Evolutionary conservation across 495 filamentous ascomycete species (phyloP).

Genomic region (Tuber magnatum): DNA sequence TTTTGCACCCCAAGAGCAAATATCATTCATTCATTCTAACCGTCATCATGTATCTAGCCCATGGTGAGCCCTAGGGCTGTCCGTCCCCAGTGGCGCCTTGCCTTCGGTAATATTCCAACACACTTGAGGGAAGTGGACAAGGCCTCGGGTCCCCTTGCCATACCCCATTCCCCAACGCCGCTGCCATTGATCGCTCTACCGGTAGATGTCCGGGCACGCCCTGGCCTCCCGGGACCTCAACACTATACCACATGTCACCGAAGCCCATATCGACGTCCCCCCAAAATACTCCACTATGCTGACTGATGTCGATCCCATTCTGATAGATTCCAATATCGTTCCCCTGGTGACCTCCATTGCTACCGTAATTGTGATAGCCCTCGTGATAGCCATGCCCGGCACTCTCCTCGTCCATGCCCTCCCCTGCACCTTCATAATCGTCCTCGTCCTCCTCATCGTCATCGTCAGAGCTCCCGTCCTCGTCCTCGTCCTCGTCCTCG

Average conservation of each 20-base stretch:
- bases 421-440: too few relatives aligned
- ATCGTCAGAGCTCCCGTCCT: too few relatives aligned
- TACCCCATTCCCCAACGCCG: neutral
- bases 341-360: neutral
- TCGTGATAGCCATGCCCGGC: neutral
- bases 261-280: neutral
- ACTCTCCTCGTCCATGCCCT: too few relatives aligned
- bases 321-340: neutral
- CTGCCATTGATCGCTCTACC: neutral
- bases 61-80: too few relatives aligned
- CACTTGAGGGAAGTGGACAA: neutral
- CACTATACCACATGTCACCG: neutral
- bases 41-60: too few relatives aligned
- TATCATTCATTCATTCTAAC: too few relatives aligned
- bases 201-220: too few relatives aligned
- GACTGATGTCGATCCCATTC: too few relatives aligned
- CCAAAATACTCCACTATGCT: neutral
- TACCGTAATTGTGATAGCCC: neutral
- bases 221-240: neutral
- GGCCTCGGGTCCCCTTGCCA: too few relatives aligned
- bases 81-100: neutral
- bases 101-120: neutral
- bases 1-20: too few relatives aligned
- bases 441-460: too few relatives aligned
- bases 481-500: neutral